A percentile compares a stretch with the other conserved stretches of the same genome.
Conservation (phyloP, 768 basidiomycete genomes). For the Hortiboletus campestris region DNA sequence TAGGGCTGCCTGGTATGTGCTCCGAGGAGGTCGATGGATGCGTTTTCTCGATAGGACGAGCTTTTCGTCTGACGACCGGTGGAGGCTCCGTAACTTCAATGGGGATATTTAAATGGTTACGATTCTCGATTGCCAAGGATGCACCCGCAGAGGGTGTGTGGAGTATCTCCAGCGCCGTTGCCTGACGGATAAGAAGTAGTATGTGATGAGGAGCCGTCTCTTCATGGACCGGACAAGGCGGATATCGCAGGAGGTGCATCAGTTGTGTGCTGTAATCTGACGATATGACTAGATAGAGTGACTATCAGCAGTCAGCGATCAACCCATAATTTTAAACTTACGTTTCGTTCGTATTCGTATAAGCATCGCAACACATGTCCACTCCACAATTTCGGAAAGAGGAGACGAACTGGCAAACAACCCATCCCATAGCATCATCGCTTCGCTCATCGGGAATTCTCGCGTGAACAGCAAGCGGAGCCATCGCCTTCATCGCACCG, state of each 20-base stretch:
- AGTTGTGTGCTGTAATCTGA: constrained; percentile 86
- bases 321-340: constrained; percentile 38
- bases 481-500: constrained; percentile 68
- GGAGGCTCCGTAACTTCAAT: constrained; percentile 57
- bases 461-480: constrained; percentile 89
- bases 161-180: constrained; percentile 71
- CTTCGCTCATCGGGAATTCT: constrained; percentile 78
- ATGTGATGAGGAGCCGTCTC: constrained; percentile 52
- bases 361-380: constrained; percentile 93
- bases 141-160: constrained; percentile 73
- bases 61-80: constrained; percentile 36
- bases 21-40: constrained; percentile 26
- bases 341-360: constrained; percentile 88
- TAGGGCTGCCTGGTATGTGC: constrained; percentile 19
- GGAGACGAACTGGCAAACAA: constrained; percentile 82
- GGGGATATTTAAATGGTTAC: constrained; percentile 70
- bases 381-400: constrained; percentile 71
- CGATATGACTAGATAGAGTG: constrained; percentile 60
- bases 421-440: constrained; percentile 94
- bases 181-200: constrained; percentile 78
- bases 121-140: constrained; percentile 80
- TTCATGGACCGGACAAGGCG: constrained; percentile 40
- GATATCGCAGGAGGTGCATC: constrained; percentile 84
- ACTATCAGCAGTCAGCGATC: constrained; percentile 12
- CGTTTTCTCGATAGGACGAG: constrained; percentile 32